Percentiles rank a stretch among this genome's conserved stretches.
Conservation (phyloP, 768 basidiomycete genomes). For the Lyophyllum atratum region DNA sequence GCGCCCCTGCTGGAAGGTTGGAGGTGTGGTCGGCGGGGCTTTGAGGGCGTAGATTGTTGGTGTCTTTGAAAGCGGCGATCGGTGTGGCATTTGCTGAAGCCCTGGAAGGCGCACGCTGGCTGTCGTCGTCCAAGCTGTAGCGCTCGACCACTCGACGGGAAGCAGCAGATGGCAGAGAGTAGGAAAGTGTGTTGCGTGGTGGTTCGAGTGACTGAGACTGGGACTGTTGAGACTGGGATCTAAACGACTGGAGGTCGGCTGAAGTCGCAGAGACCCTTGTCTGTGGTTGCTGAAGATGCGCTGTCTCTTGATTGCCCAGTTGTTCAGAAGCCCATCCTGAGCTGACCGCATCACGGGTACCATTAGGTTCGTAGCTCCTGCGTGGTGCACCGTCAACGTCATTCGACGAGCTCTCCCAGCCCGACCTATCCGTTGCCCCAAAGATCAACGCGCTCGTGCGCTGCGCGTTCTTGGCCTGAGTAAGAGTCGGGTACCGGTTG, state of each 20-base stretch:
- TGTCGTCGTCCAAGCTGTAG: conserved; percentile 52
- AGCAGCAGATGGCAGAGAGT: conserved; percentile 44
- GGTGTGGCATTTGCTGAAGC: conserved; percentile 35
- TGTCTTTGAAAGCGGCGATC: conserved; percentile 30
- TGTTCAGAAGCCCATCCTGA: conserved; percentile 25
- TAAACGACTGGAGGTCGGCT: conserved; percentile 32
- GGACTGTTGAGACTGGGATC: conserved; percentile 31
- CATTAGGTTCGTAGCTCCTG: conserved; percentile 17
- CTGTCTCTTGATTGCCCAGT: conserved; percentile 21
- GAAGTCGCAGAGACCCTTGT: conserved; percentile 25
- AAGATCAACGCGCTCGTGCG: conserved; percentile 30
- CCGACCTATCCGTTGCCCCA: conserved; percentile 25
- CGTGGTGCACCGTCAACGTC: conserved; percentile 14
- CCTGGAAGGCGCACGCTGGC: conserved; percentile 34
- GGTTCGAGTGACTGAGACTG: conserved; percentile 35
- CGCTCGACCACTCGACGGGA: conserved; percentile 51
- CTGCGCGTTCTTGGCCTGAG: conserved; percentile 23
- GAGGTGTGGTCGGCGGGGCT: conserved; percentile 26
- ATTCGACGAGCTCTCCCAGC: conserved; percentile 26
- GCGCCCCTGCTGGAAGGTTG: conserved; percentile 42
- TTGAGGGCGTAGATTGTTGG: conserved; percentile 19
- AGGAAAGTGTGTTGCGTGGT: conserved; percentile 41
- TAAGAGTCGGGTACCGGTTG: conserved; percentile 52
- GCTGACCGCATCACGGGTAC: conserved; percentile 17
- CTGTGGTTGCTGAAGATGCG: conserved; percentile 19